These are phyloP conservation scores for Raffaelea arxii DNA, from an alignment of 2,329 filamentous ascomycete species.

Conservation along the genomic window DNA sequence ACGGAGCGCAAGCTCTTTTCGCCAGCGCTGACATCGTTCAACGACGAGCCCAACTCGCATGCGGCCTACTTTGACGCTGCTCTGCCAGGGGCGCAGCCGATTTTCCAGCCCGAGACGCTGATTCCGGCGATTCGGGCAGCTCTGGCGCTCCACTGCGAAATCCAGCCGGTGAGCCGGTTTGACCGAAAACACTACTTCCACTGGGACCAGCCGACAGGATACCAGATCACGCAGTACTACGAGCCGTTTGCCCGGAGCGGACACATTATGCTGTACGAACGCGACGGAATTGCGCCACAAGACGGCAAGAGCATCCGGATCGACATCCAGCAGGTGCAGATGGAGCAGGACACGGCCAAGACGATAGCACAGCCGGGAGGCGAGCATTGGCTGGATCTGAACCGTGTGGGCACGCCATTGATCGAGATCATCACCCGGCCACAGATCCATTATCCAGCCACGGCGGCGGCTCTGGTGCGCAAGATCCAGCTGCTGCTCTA, in stretches of 20 bases:
- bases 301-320: conserved; percentile 63
- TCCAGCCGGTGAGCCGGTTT: conserved; percentile 72
- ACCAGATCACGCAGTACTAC: conserved; percentile 98
- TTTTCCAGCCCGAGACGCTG: conserved; percentile 73
- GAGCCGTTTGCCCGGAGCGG: conserved; percentile 62
- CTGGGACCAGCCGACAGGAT: conserved; percentile 92
- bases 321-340: conserved; percentile 86
- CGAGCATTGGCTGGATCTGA: conserved; percentile 80
- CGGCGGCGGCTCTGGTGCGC: conserved; percentile 77
- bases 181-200: conserved; percentile 99
- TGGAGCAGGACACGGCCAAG: conserved; percentile 97
- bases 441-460: conserved; percentile 76
- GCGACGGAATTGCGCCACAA: conserved; percentile 71
- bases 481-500: conserved; percentile 78
- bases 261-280: conserved; percentile 54
- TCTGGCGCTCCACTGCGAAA: conserved; percentile 68
- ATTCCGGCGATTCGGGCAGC: conserved; percentile 87
- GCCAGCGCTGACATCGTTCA: conserved; percentile 48
- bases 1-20: conserved; percentile 87
- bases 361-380: conserved; percentile 69
- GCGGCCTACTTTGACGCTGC: conserved; percentile 83
- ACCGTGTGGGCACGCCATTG: conserved; percentile 80
- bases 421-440: conserved; percentile 94
- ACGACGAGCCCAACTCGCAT: conserved; percentile 68
- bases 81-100: conserved; percentile 78